Percentiles rank a stretch among this genome's conserved stretches.
Evolutionary conservation across 1,284 basidiomycete genomes (phyloP).

Genomic region (Puccinia coronata): DNA sequence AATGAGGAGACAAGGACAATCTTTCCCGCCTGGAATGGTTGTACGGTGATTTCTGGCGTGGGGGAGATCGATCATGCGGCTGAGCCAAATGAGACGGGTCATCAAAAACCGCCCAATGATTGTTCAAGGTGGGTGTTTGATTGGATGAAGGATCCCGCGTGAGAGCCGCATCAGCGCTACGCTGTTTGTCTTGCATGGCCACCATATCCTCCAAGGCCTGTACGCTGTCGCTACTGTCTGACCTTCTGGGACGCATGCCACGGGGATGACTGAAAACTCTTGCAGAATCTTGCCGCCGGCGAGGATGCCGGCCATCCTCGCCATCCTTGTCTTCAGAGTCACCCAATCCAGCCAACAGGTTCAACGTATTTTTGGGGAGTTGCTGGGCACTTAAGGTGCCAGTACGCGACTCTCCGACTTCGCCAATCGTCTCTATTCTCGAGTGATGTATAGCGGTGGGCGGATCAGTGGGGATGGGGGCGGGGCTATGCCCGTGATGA

Average conservation of each 20-base stretch:
- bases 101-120: background rate
- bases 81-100: background rate
- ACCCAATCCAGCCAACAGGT: background rate
- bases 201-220: constrained; percentile 46
- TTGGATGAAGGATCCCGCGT: background rate
- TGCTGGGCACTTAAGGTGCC: constrained; percentile 52
- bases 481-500: background rate
- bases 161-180: too few relatives aligned
- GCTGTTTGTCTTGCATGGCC: constrained; percentile 25
- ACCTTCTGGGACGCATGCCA: constrained; percentile 39
- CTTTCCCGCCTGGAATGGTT: background rate
- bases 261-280: constrained; percentile 43
- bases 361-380: constrained; percentile 10
- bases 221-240: constrained; percentile 43
- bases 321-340: constrained; percentile 1
- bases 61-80: background rate
- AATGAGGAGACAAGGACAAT: background rate
- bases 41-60: background rate
- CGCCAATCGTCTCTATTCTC: constrained; percentile 56
- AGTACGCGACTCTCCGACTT: constrained; percentile 56
- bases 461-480: background rate
- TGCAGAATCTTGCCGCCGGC: background rate
- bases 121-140: background rate
- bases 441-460: background rate
- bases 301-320: background rate